Evolutionary conservation across 2,329 filamentous ascomycete species (phyloP).

Genomic region (Talaromyces sp.): DNA sequence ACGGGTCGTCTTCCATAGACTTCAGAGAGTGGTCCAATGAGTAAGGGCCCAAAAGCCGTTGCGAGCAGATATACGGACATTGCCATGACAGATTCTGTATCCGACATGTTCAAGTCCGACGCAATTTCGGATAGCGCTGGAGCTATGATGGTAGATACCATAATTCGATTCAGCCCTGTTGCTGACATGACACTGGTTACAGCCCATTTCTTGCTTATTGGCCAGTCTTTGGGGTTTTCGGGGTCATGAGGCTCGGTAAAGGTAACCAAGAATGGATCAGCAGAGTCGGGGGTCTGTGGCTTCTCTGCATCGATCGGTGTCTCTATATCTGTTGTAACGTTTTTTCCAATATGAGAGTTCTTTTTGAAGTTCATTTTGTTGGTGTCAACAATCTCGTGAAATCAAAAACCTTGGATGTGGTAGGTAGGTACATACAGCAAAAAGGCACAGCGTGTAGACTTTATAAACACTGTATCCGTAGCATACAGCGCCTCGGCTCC

Average conservation of each 20-base stretch:
- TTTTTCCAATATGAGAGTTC: not conserved
- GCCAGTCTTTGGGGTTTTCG: slow-evolving; percentile 37
- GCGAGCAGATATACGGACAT: slow-evolving; percentile 49
- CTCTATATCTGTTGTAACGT: not conserved
- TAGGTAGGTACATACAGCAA: not conserved
- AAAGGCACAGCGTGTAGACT: not conserved
- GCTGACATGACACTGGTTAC: slow-evolving; percentile 49
- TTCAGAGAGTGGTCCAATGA: slow-evolving; percentile 48
- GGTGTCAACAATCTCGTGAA: not conserved
- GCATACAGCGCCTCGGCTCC: not conserved
- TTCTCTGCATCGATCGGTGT: not conserved
- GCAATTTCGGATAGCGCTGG: slow-evolving; percentile 48
- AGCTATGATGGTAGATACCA: slow-evolving; percentile 54
- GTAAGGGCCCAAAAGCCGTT: slow-evolving; percentile 44
- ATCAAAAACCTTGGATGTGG: not conserved
- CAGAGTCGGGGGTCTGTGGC: not conserved
- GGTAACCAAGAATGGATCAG: slow-evolving; percentile 21
- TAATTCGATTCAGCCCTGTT: slow-evolving; percentile 56
- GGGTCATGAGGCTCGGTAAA: slow-evolving; percentile 46
- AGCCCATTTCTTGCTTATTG: slow-evolving; percentile 49
- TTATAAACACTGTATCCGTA: not conserved
- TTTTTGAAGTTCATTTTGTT: not conserved
- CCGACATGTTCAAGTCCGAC: slow-evolving; percentile 46
- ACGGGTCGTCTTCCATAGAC: slow-evolving; percentile 49
- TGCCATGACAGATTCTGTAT: slow-evolving; percentile 35